phyloP scores from a whole-genome alignment of 805 yeast species.

The Kazachstania psychrophila region DNA sequence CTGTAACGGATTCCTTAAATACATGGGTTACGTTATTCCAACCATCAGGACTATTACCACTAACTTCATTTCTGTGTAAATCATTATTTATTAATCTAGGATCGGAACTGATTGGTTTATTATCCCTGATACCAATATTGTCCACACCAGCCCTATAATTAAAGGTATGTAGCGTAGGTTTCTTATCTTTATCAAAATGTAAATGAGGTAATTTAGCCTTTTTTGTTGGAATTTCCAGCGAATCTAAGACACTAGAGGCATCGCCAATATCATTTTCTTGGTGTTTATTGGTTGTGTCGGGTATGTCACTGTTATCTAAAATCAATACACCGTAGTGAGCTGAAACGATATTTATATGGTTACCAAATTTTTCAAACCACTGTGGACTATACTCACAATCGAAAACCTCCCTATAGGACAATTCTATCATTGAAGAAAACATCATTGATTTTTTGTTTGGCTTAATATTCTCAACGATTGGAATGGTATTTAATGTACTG shows the following conservation, averaged over 20 bases:
- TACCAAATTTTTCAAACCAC: slow-evolving; percentile 44
- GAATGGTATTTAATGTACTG: slow-evolving; percentile 16
- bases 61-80: slow-evolving; percentile 63
- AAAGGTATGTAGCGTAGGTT: slow-evolving; percentile 42
- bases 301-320: slow-evolving; percentile 1
- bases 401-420: slow-evolving; percentile 62
- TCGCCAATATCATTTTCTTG: slow-evolving; percentile 1
- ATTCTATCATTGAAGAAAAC: slow-evolving; percentile 63
- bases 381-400: slow-evolving; percentile 29
- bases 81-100: slow-evolving; percentile 63
- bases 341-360: slow-evolving; percentile 6
- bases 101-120: slow-evolving; percentile 72
- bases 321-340: slow-evolving; percentile 6
- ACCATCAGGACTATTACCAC: slow-evolving; percentile 66
- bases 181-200: not conserved
- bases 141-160: slow-evolving; percentile 85
- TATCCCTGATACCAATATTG: slow-evolving; percentile 75
- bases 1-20: slow-evolving; percentile 45
- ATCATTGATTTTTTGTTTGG: slow-evolving; percentile 12
- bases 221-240: not conserved
- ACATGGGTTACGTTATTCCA: slow-evolving; percentile 40
- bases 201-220: not conserved
- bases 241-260: slow-evolving; percentile 1
- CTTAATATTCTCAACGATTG: not conserved
- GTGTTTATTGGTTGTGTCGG: slow-evolving; percentile 18